Conservation (phyloP, 139 green algal genomes). For the Chlamydomonas sp. region DNA sequence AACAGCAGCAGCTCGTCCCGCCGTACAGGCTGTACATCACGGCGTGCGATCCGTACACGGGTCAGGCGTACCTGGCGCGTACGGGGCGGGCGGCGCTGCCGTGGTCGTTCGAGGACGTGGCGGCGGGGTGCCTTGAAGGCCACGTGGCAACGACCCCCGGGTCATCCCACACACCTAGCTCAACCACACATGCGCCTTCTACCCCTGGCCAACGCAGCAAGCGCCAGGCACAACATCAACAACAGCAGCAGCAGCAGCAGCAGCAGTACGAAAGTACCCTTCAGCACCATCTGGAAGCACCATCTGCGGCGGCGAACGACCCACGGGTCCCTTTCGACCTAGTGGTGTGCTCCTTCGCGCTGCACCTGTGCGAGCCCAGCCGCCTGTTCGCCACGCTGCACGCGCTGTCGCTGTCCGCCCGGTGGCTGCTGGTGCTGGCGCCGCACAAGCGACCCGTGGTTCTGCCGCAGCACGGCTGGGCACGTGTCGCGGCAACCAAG, state of each 20-base stretch:
- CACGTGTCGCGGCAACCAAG: neutral
- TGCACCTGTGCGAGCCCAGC: conserved; percentile 18
- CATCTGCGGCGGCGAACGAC: neutral
- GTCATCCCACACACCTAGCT: neutral
- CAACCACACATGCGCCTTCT: neutral
- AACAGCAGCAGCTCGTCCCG: neutral
- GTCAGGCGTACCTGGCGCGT: conserved; percentile 7
- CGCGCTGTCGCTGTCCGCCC: conserved; percentile 2
- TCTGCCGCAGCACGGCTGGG: neutral
- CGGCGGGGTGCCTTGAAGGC: neutral
- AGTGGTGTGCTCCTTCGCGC: conserved; percentile 31
- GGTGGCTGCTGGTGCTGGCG: conserved; percentile 29
- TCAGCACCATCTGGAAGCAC: no score
- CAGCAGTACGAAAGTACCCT: neutral
- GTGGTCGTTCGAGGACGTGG: conserved; percentile 37
- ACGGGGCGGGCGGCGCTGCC: neutral
- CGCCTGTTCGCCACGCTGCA: conserved; percentile 1
- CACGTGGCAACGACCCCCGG: neutral
- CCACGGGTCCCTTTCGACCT: neutral
- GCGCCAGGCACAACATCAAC: neutral
- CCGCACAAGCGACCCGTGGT: conserved; percentile 10
- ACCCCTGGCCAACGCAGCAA: neutral
- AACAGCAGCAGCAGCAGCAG: neutral
- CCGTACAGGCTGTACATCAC: conserved; percentile 29
- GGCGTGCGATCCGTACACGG: conserved; percentile 34